Percentiles rank a stretch among this genome's conserved stretches.
These are phyloP conservation scores for Blastobotrys raffinosifermentans DNA, from an alignment of 1,139 yeast genomes.

Conservation along the genomic window DNA sequence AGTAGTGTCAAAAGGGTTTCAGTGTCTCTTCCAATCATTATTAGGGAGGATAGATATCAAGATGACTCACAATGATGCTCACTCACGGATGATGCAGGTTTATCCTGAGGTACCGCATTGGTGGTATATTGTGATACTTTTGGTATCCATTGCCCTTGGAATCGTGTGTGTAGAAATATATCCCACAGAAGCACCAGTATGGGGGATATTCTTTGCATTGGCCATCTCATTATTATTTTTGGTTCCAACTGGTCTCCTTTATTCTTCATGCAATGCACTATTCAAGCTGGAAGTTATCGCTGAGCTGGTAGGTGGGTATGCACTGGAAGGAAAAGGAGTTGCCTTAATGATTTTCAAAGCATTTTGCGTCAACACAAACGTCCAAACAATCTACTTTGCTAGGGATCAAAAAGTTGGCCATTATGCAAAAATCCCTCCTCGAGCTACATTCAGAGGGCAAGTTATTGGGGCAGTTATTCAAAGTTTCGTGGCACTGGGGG, in stretches of 20 bases:
- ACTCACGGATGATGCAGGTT: constrained; percentile 48
- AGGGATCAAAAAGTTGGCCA: constrained; percentile 54
- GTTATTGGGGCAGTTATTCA: constrained; percentile 36
- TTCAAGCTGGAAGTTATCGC: constrained; percentile 56
- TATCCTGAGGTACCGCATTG: constrained; percentile 61
- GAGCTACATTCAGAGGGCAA: constrained; percentile 55
- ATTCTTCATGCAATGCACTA: constrained; percentile 47
- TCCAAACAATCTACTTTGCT: constrained; percentile 54
- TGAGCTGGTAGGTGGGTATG: constrained; percentile 58
- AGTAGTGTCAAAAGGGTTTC: constrained; percentile 7
- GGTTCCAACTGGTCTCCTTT: constrained; percentile 43
- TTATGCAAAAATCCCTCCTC: constrained; percentile 52
- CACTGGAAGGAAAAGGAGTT: constrained; percentile 56
- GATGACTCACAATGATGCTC: constrained; percentile 50
- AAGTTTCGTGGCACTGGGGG: constrained; percentile 44
- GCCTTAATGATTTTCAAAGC: constrained; percentile 57
- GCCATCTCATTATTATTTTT: constrained; percentile 51
- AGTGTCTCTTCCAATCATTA: constrained; percentile 19
- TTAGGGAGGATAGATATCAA: too few relatives aligned
- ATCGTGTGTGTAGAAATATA: constrained; percentile 43
- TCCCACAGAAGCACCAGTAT: constrained; percentile 41
- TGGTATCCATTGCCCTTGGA: constrained; percentile 46
- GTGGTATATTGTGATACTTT: constrained; percentile 46
- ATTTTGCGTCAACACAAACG: constrained; percentile 51
- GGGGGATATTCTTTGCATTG: constrained; percentile 54